Evolutionary conservation across 164 flowering plant species (phyloP).

Genomic region (Annona squamosa): DNA sequence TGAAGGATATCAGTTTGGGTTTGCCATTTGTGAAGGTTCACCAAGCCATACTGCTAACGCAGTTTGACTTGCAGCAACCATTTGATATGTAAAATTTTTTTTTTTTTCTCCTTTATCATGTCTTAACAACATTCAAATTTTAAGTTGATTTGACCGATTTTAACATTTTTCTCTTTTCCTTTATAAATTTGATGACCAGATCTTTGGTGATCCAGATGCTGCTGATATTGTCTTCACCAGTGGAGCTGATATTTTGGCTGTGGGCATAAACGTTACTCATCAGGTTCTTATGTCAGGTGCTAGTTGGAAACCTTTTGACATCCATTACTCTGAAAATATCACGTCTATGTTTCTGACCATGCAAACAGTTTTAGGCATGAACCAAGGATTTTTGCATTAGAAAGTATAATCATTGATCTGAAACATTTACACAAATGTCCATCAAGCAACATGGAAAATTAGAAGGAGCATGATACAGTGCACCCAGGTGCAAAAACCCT

Average conservation of each 20-base stretch:
- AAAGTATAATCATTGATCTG: too few relatives aligned
- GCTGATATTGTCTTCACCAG: constrained; percentile 90
- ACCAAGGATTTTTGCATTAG: too few relatives aligned
- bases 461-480: too few relatives aligned
- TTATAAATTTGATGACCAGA: constrained; percentile 32
- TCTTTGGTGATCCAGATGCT: constrained; percentile 94
- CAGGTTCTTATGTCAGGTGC: constrained; percentile 85
- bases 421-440: too few relatives aligned
- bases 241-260: constrained; percentile 81
- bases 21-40: neutral
- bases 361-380: too few relatives aligned
- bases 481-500: too few relatives aligned
- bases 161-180: neutral
- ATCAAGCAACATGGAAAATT: too few relatives aligned
- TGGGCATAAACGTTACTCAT: constrained; percentile 90
- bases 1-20: too few relatives aligned
- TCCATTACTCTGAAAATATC: neutral
- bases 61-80: neutral
- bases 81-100: neutral
- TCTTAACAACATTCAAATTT: too few relatives aligned
- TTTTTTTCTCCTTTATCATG: neutral
- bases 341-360: neutral
- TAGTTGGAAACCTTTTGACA: neutral
- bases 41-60: neutral
- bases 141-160: too few relatives aligned